Evolutionary conservation across 208 protist genomes (phyloP).

Genomic region (Perkinsela sp.): DNA sequence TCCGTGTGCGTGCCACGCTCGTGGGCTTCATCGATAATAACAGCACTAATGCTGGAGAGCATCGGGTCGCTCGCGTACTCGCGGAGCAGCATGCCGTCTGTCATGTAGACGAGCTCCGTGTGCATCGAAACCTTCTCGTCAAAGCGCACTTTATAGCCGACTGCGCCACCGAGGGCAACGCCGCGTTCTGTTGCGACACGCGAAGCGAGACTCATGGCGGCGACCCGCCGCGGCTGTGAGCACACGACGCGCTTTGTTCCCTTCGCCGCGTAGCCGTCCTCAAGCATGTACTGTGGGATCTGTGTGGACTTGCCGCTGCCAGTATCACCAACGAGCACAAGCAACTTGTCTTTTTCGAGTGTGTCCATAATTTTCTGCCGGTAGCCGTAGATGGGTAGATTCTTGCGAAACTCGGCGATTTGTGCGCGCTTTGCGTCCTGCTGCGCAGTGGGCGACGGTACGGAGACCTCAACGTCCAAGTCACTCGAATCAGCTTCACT

Average conservation of each 20-base stretch:
- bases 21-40: conserved; percentile 85
- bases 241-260: conserved; percentile 8
- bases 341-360: conserved; percentile 29
- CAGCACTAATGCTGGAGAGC: conserved; percentile 26
- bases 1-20: conserved; percentile 74
- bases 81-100: conserved; percentile 69
- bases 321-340: conserved; percentile 74
- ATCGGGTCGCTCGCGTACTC: conserved; percentile 38
- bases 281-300: conserved; percentile 67
- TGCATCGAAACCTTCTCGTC: conserved; percentile 35
- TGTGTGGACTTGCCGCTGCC: conserved; percentile 87
- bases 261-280: conserved; percentile 3
- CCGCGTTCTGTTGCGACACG: conserved; percentile 69
- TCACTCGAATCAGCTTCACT: not conserved
- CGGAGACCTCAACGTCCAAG: not conserved
- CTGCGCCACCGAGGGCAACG: conserved; percentile 37
- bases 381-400: conserved; percentile 30
- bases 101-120: conserved; percentile 72
- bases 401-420: conserved; percentile 11
- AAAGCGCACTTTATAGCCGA: conserved; percentile 79
- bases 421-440: not conserved
- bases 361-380: conserved; percentile 18
- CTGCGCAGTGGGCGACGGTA: not conserved
- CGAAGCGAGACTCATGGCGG: conserved; percentile 66
- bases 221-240: conserved; percentile 75